Evolutionary conservation across 2,329 filamentous ascomycete genomes (phyloP).

Genomic region (Colletotrichum orchidophilum): DNA sequence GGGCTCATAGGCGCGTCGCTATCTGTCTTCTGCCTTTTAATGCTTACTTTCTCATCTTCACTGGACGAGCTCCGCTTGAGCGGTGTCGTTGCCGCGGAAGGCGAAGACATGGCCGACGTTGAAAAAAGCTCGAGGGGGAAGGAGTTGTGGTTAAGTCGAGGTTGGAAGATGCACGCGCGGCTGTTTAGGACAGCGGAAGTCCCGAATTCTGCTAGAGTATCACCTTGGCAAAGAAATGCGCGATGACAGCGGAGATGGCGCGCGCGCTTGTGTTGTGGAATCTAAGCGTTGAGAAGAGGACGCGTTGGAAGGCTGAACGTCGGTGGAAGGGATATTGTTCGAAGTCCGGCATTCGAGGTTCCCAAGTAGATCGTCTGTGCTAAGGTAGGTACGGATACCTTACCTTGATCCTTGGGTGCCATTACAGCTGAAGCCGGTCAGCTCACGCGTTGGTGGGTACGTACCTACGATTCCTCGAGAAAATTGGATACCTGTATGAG

Average conservation of each 20-base stretch:
- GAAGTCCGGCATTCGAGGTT: background rate
- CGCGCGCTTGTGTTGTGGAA: background rate
- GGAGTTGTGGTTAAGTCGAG: background rate
- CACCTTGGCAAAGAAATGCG: background rate
- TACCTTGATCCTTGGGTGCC: no score
- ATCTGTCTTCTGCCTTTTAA: slow-evolving; percentile 24
- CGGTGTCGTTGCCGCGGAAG: slow-evolving; percentile 7
- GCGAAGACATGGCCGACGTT: slow-evolving; percentile 13
- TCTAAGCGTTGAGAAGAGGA: background rate
- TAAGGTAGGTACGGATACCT: no score
- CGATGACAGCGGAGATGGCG: no score
- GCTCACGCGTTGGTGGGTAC: background rate
- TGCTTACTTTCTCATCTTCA: background rate
- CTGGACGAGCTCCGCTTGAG: slow-evolving; percentile 10
- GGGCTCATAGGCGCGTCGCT: background rate
- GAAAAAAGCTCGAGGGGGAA: background rate
- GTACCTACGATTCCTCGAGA: background rate
- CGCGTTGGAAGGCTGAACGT: background rate
- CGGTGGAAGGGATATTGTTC: background rate
- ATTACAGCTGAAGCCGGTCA: no score
- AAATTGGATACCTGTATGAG: background rate
- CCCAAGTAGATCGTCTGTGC: no score
- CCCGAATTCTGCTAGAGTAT: background rate
- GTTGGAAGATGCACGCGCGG: background rate
- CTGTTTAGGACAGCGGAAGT: background rate